Evolutionary conservation across 2,329 filamentous ascomycete genomes (phyloP).

Genomic region (Pestalotiopsis sp.): DNA sequence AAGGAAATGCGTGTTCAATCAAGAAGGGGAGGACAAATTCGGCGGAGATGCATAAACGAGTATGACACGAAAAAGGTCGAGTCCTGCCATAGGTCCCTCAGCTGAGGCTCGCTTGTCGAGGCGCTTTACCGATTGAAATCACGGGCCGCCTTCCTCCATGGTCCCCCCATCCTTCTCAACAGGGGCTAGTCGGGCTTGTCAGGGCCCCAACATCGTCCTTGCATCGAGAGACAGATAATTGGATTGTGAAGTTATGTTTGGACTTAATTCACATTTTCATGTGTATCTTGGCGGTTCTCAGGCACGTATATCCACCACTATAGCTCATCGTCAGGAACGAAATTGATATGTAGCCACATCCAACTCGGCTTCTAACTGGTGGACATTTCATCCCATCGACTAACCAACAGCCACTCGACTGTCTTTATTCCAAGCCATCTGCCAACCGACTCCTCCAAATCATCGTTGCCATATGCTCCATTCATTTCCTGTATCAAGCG

Average conservation of each 20-base stretch:
- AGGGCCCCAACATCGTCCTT: neutral
- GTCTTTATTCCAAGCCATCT: neutral
- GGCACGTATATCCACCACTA: too few species aligned
- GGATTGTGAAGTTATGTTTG: neutral
- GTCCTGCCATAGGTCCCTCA: neutral
- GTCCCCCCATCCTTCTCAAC: conserved; percentile 1
- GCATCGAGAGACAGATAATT: neutral
- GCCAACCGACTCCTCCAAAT: neutral
- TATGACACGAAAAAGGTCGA: neutral
- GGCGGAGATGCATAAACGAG: neutral
- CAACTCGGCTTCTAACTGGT: neutral
- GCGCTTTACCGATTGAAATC: conserved; percentile 6
- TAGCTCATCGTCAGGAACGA: neutral
- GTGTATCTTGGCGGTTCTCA: too few species aligned
- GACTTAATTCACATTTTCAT: neutral
- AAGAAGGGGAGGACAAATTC: neutral
- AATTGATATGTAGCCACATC: neutral
- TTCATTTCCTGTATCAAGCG: neutral
- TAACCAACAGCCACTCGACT: neutral
- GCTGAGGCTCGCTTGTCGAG: neutral
- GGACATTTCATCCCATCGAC: neutral
- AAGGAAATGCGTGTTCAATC: neutral
- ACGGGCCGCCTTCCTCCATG: conserved; percentile 12
- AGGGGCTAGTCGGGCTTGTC: conserved; percentile 2
- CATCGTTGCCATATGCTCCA: neutral